Evolutionary conservation across 257 asterid genomes (phyloP), one percentile per base, ranked within the genome.

Genomic region (Nicotiana attenuata): DNA sequence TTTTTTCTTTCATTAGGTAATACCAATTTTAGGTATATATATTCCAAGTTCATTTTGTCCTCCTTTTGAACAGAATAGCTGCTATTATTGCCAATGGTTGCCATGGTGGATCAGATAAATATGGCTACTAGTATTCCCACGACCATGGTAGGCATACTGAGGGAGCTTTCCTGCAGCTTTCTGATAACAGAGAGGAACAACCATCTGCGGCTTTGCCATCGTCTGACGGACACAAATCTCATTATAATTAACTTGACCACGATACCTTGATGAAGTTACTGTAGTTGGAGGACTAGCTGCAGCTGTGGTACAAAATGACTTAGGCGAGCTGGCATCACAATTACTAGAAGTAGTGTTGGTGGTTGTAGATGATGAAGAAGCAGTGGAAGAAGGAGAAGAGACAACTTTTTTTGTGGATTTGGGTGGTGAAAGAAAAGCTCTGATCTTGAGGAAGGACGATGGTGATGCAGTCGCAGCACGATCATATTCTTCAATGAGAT

Each of bases 401-500:
- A 31, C 14, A 81, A 33, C 82, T 53, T 80, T 81, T 83, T 92
- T 87, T n/a, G 55, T 63, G 77, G 91, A 19, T 89, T 88, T 88
- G 2, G 91, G 90, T 38, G 82, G 83, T 7, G 86, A 89, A n/a
- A 93, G 91, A 79, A 91, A 90, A 68, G 95, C 94, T 77, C 94
- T 85, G 80, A 93, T 92, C 84, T 93, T 93, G 60, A 85, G 75
- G 3, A 87, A 57, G 33, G 88, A 5, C 47, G 90, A 53, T 4
- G n/a, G 59, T 15, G 59, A 14, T 53, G 59, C 59, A 57, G 85
- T 84, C 0, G 89, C 90, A 11, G 71, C 17, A 53, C 83, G 88
- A 28, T 91, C 91, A 87, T 91, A 91, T 85, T 94, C 98, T 85
- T 94, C 97, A 61, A 94, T 87, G 82, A 94, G 90, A 82, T 90